Evolutionary conservation across 345 rosid genomes (phyloP), one percentile per base, ranked within the genome.

Genomic region (Camelina sativa): DNA sequence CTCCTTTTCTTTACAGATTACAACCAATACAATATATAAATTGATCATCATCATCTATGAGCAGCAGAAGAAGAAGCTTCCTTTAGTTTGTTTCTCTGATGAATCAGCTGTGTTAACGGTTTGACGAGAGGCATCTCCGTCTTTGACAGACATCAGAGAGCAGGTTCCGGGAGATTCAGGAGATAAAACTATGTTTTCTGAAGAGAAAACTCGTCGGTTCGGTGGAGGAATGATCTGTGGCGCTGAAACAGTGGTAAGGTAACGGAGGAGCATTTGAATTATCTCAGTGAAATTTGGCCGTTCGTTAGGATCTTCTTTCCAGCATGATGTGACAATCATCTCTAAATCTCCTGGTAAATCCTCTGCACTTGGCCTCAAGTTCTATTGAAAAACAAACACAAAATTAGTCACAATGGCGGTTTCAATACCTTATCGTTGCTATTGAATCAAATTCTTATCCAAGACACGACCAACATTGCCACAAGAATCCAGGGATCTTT

Each of bases 241-340:
- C 0, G 92, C 88, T 1, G 88, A 84, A 54, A 82, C 74, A 8
- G 84, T 82, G 5, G 93, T 84, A 67, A 95, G 89, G 80, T 84
- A 89, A 60, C 62, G 87, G 46, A 86, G 80, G 15, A 95, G 96
- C 99, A 87, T 92, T 76, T 84, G 92, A 60, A 90, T 92, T 37
- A 95, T 95, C 68, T 92, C 82, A 23, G 79, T 85, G 86, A 95
- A 95, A 75, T 89, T 82, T 1, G 99, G 98, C 30, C 99, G 80
- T 55, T 86, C 84, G 71, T 88, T 88, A 11, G 99, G 94, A 82
- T 95, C 97, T 80, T 95, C 98, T 78, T 90, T 85, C 99, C 99
- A 95, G 71, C 99, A 92, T n/a, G 98, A 88, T 15, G 96, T 88
- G 53, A 95, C 92, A 0, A 92, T 90, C 84, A 72, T 50, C 0